Evolutionary conservation across 441 rosid species (phyloP).

Genomic region (Macaranga tanarius): DNA sequence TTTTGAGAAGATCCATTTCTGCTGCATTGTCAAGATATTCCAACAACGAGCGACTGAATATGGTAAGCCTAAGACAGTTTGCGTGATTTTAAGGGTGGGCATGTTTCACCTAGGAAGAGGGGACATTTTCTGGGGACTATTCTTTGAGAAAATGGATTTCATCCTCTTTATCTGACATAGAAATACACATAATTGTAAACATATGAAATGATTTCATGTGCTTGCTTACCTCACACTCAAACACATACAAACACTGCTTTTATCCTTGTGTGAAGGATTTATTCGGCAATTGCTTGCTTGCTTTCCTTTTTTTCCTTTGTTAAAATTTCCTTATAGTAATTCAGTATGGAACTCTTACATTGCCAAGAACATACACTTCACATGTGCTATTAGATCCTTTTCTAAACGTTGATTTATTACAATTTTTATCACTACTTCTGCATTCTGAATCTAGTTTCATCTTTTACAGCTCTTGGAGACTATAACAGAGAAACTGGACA

Average conservation of each 20-base stretch:
- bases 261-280: not conserved
- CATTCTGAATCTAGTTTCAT: conserved; percentile 21
- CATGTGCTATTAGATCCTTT: not conserved
- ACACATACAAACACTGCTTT: not conserved
- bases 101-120: not conserved
- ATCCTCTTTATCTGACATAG: not conserved
- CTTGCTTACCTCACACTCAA: not conserved
- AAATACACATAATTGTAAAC: not conserved
- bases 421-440: not conserved
- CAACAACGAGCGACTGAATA: conserved; percentile 76
- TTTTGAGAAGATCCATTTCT: conserved; percentile 87
- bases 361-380: not conserved
- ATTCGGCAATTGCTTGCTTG: not conserved
- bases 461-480: conserved; percentile 80
- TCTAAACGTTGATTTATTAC: not conserved
- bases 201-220: not conserved
- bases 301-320: not conserved
- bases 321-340: not conserved
- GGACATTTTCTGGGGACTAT: not conserved
- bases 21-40: conserved; percentile 77
- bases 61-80: conserved; percentile 46
- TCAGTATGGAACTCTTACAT: not conserved
- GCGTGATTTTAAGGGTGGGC: not conserved
- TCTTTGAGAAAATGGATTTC: not conserved
- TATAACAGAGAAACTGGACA: conserved; percentile 78